These are phyloP conservation scores for Apodospora peruviana DNA, from an alignment of 495 filamentous ascomycete genomes.

Conservation along the genomic window DNA sequence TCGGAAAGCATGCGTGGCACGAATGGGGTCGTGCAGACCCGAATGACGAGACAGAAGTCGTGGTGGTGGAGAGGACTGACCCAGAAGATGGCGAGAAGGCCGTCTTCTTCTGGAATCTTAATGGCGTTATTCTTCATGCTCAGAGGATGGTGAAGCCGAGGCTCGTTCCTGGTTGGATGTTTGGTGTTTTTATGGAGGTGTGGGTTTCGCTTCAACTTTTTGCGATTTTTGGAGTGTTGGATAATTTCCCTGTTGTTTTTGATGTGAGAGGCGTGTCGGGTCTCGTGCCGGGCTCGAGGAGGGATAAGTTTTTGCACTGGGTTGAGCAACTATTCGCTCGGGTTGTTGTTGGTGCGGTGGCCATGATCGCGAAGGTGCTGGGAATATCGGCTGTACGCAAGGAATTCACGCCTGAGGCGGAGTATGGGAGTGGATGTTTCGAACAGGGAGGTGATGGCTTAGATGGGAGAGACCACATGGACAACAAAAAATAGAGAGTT, in stretches of 20 bases:
- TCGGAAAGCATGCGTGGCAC: constrained; percentile 15
- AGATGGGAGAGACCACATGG: too few relatives aligned
- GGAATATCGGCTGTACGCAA: neutral
- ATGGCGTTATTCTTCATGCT: constrained; percentile 23
- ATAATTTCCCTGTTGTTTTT: constrained; percentile 5
- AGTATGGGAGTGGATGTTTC: neutral
- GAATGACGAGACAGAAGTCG: constrained; percentile 15
- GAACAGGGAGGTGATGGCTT: neutral
- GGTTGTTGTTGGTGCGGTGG: neutral
- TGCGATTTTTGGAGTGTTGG: constrained; percentile 1
- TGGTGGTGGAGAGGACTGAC: constrained; percentile 29
- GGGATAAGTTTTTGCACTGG: neutral
- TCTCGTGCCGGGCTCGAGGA: neutral
- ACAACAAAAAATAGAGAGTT: too few relatives aligned
- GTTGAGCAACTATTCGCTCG: neutral
- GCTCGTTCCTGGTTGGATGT: neutral
- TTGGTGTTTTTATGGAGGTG: neutral
- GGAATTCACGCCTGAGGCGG: neutral
- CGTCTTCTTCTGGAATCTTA: constrained; percentile 32
- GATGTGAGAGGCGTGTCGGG: neutral
- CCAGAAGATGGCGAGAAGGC: constrained; percentile 25
- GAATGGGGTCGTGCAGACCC: constrained; percentile 17
- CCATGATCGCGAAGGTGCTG: neutral
- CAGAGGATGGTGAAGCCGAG: neutral
- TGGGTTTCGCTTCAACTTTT: constrained; percentile 3